phyloP scores from a whole-genome alignment of 495 filamentous ascomycete species.

The Podospora pseudoanserina region DNA sequence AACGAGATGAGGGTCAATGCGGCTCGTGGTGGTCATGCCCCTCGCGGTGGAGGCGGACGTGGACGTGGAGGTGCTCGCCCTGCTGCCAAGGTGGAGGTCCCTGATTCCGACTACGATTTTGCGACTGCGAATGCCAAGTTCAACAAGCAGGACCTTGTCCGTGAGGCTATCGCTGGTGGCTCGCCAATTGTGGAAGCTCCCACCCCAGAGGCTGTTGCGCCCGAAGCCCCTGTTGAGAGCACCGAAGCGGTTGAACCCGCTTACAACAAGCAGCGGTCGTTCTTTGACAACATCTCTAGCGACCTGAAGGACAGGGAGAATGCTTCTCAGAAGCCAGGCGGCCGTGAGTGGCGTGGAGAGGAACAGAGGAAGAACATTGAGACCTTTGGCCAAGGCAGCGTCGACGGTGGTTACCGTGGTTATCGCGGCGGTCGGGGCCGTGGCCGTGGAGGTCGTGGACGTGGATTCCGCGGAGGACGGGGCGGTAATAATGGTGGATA shows the following conservation, averaged over 20 bases:
- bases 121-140: conserved; percentile 91
- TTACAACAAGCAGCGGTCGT: conserved; percentile 82
- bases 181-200: conserved; percentile 60
- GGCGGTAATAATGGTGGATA: conserved; percentile 35
- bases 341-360: conserved; percentile 88
- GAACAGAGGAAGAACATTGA: conserved; percentile 95
- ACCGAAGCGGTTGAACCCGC: conserved; percentile 39
- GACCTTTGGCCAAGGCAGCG: conserved; percentile 97
- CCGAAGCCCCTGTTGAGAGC: conserved; percentile 35
- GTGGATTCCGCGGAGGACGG: conserved; percentile 48
- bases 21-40: conserved; percentile 38
- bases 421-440: conserved; percentile 69
- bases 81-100: conserved; percentile 76
- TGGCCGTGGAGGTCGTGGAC: conserved; percentile 59
- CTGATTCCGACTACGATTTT: conserved; percentile 89
- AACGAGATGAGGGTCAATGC: conserved; percentile 78
- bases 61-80: conserved; percentile 47
- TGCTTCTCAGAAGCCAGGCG: conserved; percentile 60
- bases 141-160: conserved; percentile 93
- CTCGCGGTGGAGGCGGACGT: conserved; percentile 50
- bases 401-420: conserved; percentile 77
- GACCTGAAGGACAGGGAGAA: conserved; percentile 87
- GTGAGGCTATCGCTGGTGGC: conserved; percentile 83
- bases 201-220: conserved; percentile 31
- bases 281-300: conserved; percentile 97